Evolutionary conservation across 163 green algal species (phyloP).

Genomic region (Dunaliella salina): DNA sequence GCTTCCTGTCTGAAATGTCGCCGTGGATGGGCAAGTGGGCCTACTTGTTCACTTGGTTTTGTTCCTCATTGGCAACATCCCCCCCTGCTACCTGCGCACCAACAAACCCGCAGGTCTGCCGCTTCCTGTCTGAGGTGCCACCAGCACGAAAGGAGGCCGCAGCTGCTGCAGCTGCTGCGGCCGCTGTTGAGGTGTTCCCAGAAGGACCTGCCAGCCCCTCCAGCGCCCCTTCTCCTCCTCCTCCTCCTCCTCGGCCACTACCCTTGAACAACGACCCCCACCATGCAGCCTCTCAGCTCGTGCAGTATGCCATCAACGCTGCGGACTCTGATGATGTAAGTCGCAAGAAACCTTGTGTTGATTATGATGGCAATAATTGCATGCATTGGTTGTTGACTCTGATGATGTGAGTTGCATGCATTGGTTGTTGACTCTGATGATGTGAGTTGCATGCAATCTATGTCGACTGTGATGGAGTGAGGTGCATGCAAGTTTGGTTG

Average conservation of each 20-base stretch:
- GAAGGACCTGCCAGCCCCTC: neutral
- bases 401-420: neutral
- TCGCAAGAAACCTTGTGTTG: no score
- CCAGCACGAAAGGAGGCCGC: neutral
- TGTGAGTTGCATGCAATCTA: no score
- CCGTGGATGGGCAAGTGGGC: no score
- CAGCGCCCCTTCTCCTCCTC: neutral
- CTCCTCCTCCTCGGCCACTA: neutral
- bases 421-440: constrained; percentile 7
- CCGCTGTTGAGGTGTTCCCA: neutral
- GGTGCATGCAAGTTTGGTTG: no score
- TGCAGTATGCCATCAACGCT: constrained; percentile 14
- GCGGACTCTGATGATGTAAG: neutral
- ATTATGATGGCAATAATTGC: no score
- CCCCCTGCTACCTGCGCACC: neutral
- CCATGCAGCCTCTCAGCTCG: constrained; percentile 9
- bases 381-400: no score
- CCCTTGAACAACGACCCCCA: neutral
- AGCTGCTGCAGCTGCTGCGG: neutral
- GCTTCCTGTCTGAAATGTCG: constrained; percentile 3
- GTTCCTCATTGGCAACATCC: neutral
- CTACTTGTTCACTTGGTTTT: no score
- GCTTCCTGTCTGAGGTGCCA: constrained; percentile 4
- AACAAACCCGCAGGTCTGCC: constrained; percentile 6
- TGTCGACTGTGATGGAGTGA: neutral